Conservation (phyloP, 345 rosid species). For the Arabis alpina region DNA sequence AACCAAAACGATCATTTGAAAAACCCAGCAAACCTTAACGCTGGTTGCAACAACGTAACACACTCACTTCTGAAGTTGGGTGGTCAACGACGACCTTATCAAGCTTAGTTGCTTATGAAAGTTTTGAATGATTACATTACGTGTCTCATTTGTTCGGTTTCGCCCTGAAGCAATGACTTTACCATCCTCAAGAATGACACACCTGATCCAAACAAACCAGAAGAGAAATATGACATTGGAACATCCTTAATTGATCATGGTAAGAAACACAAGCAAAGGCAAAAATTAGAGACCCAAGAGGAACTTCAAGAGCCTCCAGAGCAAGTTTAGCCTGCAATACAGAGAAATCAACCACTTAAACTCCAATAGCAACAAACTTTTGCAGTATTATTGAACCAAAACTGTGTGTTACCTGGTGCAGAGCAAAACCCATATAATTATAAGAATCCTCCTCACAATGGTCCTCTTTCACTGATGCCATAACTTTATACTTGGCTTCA, state of each 20-base stretch:
- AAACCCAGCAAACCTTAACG: too few species aligned
- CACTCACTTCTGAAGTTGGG: too few species aligned
- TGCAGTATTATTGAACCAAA: background rate
- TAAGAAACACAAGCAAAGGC: conserved; percentile 17
- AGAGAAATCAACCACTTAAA: background rate
- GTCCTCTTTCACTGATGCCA: conserved; percentile 37
- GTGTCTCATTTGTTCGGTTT: conserved; percentile 67
- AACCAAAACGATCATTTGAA: too few species aligned
- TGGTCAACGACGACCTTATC: too few species aligned
- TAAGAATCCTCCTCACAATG: conserved; percentile 35
- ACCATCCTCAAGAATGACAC: conserved; percentile 59
- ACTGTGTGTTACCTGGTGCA: conserved; percentile 52
- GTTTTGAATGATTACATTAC: conserved; percentile 48
- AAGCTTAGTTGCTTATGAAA: background rate
- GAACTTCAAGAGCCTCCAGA: conserved; percentile 74
- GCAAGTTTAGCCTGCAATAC: conserved; percentile 75
- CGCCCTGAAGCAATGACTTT: conserved; percentile 63
- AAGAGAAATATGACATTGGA: background rate
- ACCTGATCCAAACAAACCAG: conserved; percentile 46
- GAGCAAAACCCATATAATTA: conserved; percentile 57
- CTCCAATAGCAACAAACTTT: background rate
- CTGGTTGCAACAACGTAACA: too few species aligned
- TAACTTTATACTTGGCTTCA: conserved; percentile 22
- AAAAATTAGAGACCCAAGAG: conserved; percentile 59
- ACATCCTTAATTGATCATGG: background rate